phyloP scores from a whole-genome alignment of 2,329 filamentous ascomycete genomes.

The Fusarium sp. region DNA sequence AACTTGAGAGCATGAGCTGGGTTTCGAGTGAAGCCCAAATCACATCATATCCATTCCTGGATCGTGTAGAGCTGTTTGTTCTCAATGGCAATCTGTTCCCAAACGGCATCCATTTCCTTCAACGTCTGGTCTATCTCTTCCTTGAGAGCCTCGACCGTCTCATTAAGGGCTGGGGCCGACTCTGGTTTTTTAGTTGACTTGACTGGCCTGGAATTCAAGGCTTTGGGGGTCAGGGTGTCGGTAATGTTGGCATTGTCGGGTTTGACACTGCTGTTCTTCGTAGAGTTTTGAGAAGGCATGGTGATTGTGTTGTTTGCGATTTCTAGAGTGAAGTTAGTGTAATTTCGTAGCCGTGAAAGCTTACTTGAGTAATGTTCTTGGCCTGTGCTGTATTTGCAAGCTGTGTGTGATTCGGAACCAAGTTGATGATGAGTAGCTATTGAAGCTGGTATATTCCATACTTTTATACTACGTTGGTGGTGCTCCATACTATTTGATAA shows the following conservation, averaged over 20 bases:
- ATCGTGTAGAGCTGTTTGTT: not conserved
- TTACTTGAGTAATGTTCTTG: constrained; percentile 1
- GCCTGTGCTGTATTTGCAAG: constrained; percentile 6
- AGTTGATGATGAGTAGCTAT: not conserved
- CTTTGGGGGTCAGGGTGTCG: not conserved
- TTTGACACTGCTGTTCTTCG: not conserved
- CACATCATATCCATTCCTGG: not conserved
- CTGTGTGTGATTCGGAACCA: not conserved
- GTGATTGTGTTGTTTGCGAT: not conserved
- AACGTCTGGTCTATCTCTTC: constrained; percentile 13
- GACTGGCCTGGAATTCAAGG: not conserved
- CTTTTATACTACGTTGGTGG: constrained; percentile 6
- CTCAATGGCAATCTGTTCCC: constrained; percentile 9
- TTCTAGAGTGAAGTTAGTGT: not conserved
- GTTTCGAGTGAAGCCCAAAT: constrained; percentile 15
- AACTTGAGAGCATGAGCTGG: not conserved
- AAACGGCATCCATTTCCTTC: constrained; percentile 9
- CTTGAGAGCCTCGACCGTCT: constrained; percentile 10
- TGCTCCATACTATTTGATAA: not conserved
- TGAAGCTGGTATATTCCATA: not conserved
- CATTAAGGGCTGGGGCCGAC: not conserved
- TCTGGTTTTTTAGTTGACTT: not conserved
- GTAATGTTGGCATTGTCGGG: not conserved
- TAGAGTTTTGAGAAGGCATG: constrained; percentile 13
- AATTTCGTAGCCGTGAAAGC: not conserved